Conservation (phyloP, 2,329 filamentous ascomycete species). For the Trichoderma sp. region DNA sequence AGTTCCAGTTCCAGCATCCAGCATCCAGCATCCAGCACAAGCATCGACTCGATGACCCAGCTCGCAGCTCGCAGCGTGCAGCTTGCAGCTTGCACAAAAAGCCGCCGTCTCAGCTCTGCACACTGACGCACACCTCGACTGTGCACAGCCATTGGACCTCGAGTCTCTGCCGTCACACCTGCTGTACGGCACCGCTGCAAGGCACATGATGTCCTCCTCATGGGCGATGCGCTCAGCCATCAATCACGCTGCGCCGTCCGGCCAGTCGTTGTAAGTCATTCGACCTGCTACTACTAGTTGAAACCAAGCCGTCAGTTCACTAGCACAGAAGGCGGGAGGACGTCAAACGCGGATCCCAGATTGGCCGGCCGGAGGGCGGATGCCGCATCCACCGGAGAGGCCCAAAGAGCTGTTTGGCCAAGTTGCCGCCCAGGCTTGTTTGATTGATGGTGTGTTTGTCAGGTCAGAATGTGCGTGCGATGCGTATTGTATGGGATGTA, state of each 20-base stretch:
- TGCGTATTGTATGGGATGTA: too few relatives aligned
- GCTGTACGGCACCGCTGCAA: slow-evolving; percentile 22
- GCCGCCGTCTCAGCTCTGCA: slow-evolving; percentile 19
- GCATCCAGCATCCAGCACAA: too few relatives aligned
- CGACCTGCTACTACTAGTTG: neutral
- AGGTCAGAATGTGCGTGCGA: neutral
- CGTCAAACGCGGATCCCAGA: neutral
- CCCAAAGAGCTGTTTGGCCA: slow-evolving; percentile 1
- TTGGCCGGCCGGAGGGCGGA: neutral
- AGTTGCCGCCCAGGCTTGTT: slow-evolving; percentile 10
- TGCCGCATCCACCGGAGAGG: neutral
- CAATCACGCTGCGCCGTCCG: neutral
- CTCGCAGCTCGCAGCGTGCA: too few relatives aligned
- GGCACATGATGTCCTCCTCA: slow-evolving; percentile 21
- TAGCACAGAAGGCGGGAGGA: neutral
- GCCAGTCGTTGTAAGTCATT: slow-evolving; percentile 13
- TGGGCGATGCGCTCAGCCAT: slow-evolving; percentile 15
- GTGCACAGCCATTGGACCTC: slow-evolving; percentile 21
- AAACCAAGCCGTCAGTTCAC: slow-evolving; percentile 7
- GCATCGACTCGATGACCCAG: slow-evolving; percentile 16
- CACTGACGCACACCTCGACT: slow-evolving; percentile 18
- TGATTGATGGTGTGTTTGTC: slow-evolving; percentile 18
- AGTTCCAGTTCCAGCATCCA: too few relatives aligned
- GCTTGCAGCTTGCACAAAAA: slow-evolving; percentile 28
- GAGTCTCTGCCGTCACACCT: slow-evolving; percentile 18